Conservation (phyloP, 2,329 filamentous ascomycete species). For the Ophiostoma populinum region DNA sequence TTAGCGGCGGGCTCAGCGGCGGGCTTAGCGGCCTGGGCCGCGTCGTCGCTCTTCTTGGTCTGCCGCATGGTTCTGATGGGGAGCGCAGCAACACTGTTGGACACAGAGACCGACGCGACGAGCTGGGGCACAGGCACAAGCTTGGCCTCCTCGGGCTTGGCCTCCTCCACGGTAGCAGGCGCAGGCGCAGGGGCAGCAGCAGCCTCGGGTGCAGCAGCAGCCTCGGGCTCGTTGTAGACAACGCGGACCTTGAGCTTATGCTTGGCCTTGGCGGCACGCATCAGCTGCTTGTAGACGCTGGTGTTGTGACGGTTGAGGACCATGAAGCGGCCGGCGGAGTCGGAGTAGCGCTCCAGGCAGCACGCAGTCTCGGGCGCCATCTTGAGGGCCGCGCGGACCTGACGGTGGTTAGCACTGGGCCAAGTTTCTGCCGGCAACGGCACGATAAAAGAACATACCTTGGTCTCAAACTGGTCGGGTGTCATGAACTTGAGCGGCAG, state of each 20-base stretch:
- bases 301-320: slow-evolving; percentile 60
- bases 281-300: slow-evolving; percentile 88
- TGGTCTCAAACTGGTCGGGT: slow-evolving; percentile 49
- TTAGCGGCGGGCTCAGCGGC: no score
- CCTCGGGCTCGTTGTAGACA: slow-evolving; percentile 18
- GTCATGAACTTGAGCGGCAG: slow-evolving; percentile 73
- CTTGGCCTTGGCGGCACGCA: slow-evolving; percentile 93
- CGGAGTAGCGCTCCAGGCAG: slow-evolving; percentile 83
- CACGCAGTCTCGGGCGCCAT: slow-evolving; percentile 45
- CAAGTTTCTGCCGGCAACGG: no score
- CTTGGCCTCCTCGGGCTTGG: no score
- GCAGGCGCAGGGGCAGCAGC: no score
- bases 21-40: slow-evolving; percentile 8
- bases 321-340: slow-evolving; percentile 71
- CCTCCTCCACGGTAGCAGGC: neutral
- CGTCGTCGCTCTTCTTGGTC: no score
- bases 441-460: slow-evolving; percentile 36
- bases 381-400: slow-evolving; percentile 54
- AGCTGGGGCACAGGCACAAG: no score
- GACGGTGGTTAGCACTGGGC: neutral
- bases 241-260: slow-evolving; percentile 85
- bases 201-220: neutral
- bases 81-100: no score
- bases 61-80: no score
- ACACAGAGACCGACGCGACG: no score